phyloP scores from a whole-genome alignment of 1,139 yeast genomes.

The Suhomyces ambrosiae region DNA sequence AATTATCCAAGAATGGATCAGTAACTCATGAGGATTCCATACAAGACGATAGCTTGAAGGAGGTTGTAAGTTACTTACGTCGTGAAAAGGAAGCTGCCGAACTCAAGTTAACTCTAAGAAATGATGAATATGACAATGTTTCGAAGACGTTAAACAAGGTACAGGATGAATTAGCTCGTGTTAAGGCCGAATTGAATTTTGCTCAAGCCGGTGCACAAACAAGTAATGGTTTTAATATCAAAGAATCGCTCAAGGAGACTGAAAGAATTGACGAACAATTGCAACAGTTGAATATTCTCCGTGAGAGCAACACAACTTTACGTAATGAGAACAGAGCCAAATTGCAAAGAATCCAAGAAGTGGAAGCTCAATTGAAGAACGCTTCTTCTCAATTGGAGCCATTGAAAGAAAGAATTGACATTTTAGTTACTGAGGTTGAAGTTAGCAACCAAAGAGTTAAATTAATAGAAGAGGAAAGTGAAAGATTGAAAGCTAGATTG shows the following conservation, averaged over 20 bases:
- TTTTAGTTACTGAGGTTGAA: conserved; percentile 30
- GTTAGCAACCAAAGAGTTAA: conserved; percentile 35
- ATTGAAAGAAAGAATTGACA: conserved; percentile 23
- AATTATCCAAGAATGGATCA: conserved; percentile 33
- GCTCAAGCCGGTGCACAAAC: background rate
- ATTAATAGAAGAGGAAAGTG: conserved; percentile 42
- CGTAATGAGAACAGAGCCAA: conserved; percentile 52
- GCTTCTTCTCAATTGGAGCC: conserved; percentile 24
- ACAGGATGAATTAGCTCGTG: conserved; percentile 45
- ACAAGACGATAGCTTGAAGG: conserved; percentile 39
- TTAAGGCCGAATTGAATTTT: conserved; percentile 43
- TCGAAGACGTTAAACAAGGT: conserved; percentile 44
- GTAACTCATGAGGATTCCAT: conserved; percentile 15
- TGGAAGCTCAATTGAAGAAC: conserved; percentile 25
- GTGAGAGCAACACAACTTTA: conserved; percentile 73
- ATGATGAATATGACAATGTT: conserved; percentile 52
- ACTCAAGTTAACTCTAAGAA: conserved; percentile 52
- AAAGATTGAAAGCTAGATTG: conserved; percentile 28
- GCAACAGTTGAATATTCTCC: conserved; percentile 66
- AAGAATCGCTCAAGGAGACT: conserved; percentile 49
- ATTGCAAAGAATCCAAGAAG: conserved; percentile 24
- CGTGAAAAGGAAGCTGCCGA: conserved; percentile 78
- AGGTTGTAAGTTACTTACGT: conserved; percentile 64
- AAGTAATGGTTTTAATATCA: conserved; percentile 28
- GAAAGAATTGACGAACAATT: conserved; percentile 60